These are phyloP conservation scores for Curvularia sp. DNA, from an alignment of 2,329 filamentous ascomycete genomes.

Conservation along the genomic window DNA sequence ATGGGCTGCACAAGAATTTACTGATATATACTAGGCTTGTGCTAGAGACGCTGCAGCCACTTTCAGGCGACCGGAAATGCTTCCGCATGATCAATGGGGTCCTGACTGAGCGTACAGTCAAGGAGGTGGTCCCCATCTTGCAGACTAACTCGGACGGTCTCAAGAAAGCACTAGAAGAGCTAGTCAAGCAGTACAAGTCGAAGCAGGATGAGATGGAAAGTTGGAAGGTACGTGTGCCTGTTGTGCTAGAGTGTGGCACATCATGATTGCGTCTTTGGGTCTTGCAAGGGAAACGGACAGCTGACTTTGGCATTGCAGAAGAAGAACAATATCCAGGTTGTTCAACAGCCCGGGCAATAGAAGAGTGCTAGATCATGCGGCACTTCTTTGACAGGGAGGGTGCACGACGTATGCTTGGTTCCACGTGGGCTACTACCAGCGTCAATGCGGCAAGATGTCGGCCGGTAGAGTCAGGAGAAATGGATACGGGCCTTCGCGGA, in stretches of 20 bases:
- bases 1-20: not conserved
- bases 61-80: conserved; percentile 87
- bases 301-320: conserved; percentile 63
- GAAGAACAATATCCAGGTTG: conserved; percentile 88
- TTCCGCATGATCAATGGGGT: conserved; percentile 99
- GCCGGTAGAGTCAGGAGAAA: conserved; percentile 7
- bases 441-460: conserved; percentile 21
- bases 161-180: conserved; percentile 90
- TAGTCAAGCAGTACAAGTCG: conserved; percentile 94
- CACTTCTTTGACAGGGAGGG: conserved; percentile 23
- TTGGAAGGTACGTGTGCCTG: conserved; percentile 81
- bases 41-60: conserved; percentile 84
- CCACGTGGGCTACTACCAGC: conserved; percentile 24
- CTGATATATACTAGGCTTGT: conserved; percentile 72
- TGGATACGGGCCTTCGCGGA: not conserved
- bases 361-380: conserved; percentile 16
- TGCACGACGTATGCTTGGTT: conserved; percentile 22
- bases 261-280: not conserved
- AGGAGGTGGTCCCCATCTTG: conserved; percentile 88
- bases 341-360: conserved; percentile 67
- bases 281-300: not conserved
- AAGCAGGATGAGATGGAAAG: conserved; percentile 96
- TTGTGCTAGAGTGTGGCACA: not conserved
- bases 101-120: conserved; percentile 89
- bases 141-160: conserved; percentile 93